phyloP scores from a whole-genome alignment of 345 rosid genomes.

The Boechera retrofracta region DNA sequence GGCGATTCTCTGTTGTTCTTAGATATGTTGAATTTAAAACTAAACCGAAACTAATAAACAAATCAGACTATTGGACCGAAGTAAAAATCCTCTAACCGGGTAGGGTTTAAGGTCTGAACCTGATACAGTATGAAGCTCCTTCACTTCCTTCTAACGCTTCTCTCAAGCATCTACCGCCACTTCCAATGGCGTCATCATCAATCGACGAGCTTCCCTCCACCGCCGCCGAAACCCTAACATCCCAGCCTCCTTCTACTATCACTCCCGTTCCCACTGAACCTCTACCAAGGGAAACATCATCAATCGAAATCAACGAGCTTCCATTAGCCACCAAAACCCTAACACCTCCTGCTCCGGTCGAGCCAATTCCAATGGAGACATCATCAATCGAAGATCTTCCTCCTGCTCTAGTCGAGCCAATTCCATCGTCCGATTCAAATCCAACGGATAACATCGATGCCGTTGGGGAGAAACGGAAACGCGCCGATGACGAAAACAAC shows the following conservation, averaged over 20 bases:
- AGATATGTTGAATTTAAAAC: no score
- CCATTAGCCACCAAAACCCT: not conserved
- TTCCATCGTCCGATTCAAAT: slow-evolving; percentile 40
- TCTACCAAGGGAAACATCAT: slow-evolving; percentile 7
- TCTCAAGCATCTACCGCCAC: slow-evolving; percentile 3
- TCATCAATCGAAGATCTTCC: not conserved
- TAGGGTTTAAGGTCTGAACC: slow-evolving; percentile 25
- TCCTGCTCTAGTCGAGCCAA: slow-evolving; percentile 32
- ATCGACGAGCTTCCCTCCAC: slow-evolving; percentile 41
- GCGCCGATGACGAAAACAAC: slow-evolving; percentile 45
- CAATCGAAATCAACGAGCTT: not conserved
- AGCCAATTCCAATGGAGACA: not conserved
- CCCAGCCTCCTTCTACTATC: slow-evolving; percentile 29
- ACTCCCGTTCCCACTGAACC: slow-evolving; percentile 37
- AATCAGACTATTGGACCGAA: not conserved
- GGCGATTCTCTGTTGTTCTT: no score
- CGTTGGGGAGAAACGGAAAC: slow-evolving; percentile 77
- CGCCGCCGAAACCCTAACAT: slow-evolving; percentile 41
- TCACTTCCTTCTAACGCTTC: slow-evolving; percentile 1
- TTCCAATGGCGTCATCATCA: slow-evolving; percentile 55
- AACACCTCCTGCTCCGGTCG: not conserved
- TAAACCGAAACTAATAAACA: not conserved
- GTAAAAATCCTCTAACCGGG: not conserved
- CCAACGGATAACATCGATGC: slow-evolving; percentile 35
- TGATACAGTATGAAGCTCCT: not conserved